Conservation (phyloP, 345 rosid species). For the Alliaria petiolata region DNA sequence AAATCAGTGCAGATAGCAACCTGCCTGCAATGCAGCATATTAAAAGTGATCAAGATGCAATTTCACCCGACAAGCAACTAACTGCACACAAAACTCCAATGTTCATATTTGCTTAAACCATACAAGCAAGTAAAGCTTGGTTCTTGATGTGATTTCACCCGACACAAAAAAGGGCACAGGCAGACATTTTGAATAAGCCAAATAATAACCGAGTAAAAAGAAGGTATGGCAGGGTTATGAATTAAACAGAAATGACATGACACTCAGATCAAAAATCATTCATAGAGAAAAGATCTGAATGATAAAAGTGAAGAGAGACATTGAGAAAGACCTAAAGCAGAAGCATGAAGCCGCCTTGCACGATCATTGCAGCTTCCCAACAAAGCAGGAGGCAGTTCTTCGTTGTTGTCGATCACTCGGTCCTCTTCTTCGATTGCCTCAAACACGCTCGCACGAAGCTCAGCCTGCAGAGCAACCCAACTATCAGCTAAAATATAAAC, state of each 20-base stretch:
- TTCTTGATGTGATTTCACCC: neutral
- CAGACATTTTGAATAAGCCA: too few relatives aligned
- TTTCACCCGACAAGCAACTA: neutral
- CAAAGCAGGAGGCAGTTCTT: constrained; percentile 86
- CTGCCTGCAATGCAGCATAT: constrained; percentile 61
- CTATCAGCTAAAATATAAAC: neutral
- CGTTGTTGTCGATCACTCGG: constrained; percentile 61
- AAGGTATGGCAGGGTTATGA: too few relatives aligned
- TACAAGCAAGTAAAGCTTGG: neutral
- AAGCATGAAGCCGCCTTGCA: constrained; percentile 90
- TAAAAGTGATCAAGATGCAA: neutral
- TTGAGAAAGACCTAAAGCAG: constrained; percentile 62
- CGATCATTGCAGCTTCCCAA: constrained; percentile 95
- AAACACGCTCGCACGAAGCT: constrained; percentile 96
- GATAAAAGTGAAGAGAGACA: neutral
- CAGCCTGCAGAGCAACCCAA: constrained; percentile 54
- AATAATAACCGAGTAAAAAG: too few relatives aligned
- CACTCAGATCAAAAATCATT: neutral
- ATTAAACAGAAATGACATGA: too few relatives aligned
- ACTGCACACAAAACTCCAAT: neutral
- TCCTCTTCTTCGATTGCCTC: constrained; percentile 99
- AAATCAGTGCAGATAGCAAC: constrained; percentile 75
- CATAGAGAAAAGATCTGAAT: neutral
- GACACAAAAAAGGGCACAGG: too few relatives aligned
- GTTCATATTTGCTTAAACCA: neutral